Conservation (phyloP, 2,329 filamentous ascomycete species). For the Fusarium humuli region DNA sequence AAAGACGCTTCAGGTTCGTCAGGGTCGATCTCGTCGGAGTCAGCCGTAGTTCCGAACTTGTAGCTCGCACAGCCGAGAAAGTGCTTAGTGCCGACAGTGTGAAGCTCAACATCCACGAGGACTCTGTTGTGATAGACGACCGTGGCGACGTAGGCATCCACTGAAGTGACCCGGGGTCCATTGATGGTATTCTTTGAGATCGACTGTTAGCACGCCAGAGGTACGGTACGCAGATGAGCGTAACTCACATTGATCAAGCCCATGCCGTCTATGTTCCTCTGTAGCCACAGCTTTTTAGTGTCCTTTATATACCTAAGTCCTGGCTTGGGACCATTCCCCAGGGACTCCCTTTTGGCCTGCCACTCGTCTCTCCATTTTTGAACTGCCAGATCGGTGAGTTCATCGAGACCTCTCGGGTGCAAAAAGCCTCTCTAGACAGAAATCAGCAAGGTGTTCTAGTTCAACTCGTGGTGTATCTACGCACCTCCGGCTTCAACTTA, state of each 20-base stretch:
- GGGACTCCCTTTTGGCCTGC: not conserved
- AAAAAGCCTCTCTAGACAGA: not conserved
- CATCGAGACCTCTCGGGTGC: not conserved
- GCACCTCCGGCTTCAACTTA: not conserved
- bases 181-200: constrained; percentile 41
- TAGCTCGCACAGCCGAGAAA: constrained; percentile 35
- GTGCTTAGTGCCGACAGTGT: constrained; percentile 41
- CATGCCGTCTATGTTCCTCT: not conserved
- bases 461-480: not conserved
- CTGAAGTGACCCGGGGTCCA: constrained; percentile 35
- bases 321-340: not conserved
- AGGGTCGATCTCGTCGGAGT: not conserved
- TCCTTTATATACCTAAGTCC: not conserved
- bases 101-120: constrained; percentile 36
- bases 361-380: not conserved
- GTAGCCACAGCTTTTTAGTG: not conserved
- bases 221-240: not conserved
- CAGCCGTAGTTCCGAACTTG: not conserved
- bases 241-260: constrained; percentile 41
- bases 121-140: not conserved
- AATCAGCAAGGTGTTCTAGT: not conserved
- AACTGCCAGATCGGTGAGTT: not conserved
- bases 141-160: constrained; percentile 42
- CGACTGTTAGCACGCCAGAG: not conserved
- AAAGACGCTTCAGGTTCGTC: not conserved